These are phyloP conservation scores for Cyanidiococcus yangmingshanensis DNA, from an alignment of 23 red algal species.

Conservation along the genomic window DNA sequence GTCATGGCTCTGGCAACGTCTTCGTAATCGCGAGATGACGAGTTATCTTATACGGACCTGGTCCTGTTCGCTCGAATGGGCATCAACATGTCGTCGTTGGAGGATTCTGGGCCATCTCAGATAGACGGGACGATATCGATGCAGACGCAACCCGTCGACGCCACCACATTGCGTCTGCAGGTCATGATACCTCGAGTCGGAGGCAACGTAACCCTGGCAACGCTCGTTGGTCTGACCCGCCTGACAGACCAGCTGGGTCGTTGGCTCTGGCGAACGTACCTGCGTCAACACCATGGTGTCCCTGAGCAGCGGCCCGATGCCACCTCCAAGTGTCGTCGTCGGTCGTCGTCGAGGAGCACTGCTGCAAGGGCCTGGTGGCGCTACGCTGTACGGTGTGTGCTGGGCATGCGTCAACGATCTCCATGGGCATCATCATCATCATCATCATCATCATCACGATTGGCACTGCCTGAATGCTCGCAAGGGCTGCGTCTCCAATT, in stretches of 20 bases:
- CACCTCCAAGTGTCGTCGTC: background rate
- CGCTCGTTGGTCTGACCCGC: background rate
- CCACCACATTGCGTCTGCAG: background rate
- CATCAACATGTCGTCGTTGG: background rate
- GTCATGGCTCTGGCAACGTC: background rate
- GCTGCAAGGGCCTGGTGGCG: slow-evolving; percentile 9
- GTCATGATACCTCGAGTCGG: background rate
- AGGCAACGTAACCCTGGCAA: background rate
- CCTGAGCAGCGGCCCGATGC: background rate
- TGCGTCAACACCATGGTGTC: background rate
- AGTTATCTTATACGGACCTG: background rate
- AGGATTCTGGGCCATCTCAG: background rate
- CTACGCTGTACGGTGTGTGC: slow-evolving; percentile 12
- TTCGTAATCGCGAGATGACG: background rate
- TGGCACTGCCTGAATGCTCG: background rate
- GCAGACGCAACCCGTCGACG: background rate
- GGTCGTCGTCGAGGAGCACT: background rate
- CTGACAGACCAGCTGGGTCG: background rate
- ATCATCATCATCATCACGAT: too few relatives aligned
- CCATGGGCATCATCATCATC: background rate
- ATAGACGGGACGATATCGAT: background rate
- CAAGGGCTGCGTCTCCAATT: background rate
- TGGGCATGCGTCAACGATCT: background rate
- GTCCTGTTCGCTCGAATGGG: background rate
- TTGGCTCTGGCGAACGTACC: background rate